These are phyloP conservation scores for Lentinula boryana DNA, from an alignment of 768 basidiomycete species.

Conservation along the genomic window DNA sequence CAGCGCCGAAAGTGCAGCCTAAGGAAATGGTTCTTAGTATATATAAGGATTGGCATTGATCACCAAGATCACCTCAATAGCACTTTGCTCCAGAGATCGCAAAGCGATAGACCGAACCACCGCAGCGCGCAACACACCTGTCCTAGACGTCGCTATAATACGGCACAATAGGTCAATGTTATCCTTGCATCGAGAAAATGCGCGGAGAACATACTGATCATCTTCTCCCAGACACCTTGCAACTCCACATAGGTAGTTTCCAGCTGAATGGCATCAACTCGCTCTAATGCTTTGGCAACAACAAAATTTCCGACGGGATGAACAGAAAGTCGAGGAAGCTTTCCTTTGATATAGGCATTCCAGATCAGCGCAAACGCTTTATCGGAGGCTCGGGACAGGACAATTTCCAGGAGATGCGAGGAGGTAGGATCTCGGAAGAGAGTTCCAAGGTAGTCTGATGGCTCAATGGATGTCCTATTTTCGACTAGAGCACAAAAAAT, in stretches of 20 bases:
- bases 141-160: slow-evolving; percentile 35
- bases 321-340: slow-evolving; percentile 61
- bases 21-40: slow-evolving; percentile 4
- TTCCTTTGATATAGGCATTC: slow-evolving; percentile 72
- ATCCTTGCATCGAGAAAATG: not conserved
- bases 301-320: slow-evolving; percentile 97
- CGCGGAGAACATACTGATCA: slow-evolving; percentile 53
- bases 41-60: not conserved
- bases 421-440: slow-evolving; percentile 83
- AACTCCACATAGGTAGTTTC: slow-evolving; percentile 55
- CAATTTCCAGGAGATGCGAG: slow-evolving; percentile 83
- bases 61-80: slow-evolving; percentile 40
- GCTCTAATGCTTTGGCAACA: slow-evolving; percentile 69
- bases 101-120: slow-evolving; percentile 62
- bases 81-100: slow-evolving; percentile 40
- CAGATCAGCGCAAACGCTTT: slow-evolving; percentile 64
- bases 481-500: slow-evolving; percentile 27
- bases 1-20: slow-evolving; percentile 62
- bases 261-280: slow-evolving; percentile 53
- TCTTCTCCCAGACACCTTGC: slow-evolving; percentile 46
- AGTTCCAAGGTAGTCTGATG: slow-evolving; percentile 76
- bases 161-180: not conserved
- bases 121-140: slow-evolving; percentile 72
- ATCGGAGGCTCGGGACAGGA: slow-evolving; percentile 58
- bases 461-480: slow-evolving; percentile 30